Evolutionary conservation across 768 basidiomycete genomes (phyloP).

Genomic region (Scleroderma bovista): DNA sequence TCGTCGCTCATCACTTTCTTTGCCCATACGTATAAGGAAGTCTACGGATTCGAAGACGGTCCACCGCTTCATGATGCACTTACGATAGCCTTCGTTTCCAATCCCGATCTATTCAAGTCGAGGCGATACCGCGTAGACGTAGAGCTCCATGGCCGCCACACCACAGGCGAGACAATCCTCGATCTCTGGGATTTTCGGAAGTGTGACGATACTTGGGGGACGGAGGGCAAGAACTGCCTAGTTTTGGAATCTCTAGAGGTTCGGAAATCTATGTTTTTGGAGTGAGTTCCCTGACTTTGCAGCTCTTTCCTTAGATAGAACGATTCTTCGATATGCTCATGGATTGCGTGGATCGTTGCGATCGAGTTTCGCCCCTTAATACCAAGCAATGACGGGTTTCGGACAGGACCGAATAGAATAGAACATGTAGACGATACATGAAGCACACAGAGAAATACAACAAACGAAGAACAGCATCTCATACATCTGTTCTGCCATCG

Average conservation of each 20-base stretch:
- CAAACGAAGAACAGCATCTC: background rate
- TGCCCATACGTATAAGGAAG: conserved; percentile 61
- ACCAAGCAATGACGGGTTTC: background rate
- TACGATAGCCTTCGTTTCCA: conserved; percentile 69
- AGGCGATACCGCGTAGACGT: conserved; percentile 75
- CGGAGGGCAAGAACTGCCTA: conserved; percentile 67
- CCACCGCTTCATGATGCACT: conserved; percentile 87
- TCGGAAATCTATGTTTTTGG: conserved; percentile 1
- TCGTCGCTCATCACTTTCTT: conserved; percentile 75
- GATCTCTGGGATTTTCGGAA: conserved; percentile 63
- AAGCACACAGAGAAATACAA: background rate
- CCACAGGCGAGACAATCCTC: conserved; percentile 74
- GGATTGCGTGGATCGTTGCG: conserved; percentile 53
- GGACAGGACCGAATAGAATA: background rate
- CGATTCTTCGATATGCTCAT: conserved; percentile 64
- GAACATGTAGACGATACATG: background rate
- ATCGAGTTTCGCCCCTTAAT: conserved; percentile 38
- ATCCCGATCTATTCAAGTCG: conserved; percentile 58
- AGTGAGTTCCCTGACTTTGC: background rate
- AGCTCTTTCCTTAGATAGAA: conserved; percentile 40
- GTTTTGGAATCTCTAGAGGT: conserved; percentile 69
- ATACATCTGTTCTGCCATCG: background rate
- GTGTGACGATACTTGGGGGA: conserved; percentile 67
- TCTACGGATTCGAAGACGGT: conserved; percentile 78
- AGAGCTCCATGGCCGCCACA: conserved; percentile 63